Percentiles rank a stretch among this genome's conserved stretches.
Conservation (phyloP, 2,329 filamentous ascomycete genomes). For the Dothistroma septosporum region DNA sequence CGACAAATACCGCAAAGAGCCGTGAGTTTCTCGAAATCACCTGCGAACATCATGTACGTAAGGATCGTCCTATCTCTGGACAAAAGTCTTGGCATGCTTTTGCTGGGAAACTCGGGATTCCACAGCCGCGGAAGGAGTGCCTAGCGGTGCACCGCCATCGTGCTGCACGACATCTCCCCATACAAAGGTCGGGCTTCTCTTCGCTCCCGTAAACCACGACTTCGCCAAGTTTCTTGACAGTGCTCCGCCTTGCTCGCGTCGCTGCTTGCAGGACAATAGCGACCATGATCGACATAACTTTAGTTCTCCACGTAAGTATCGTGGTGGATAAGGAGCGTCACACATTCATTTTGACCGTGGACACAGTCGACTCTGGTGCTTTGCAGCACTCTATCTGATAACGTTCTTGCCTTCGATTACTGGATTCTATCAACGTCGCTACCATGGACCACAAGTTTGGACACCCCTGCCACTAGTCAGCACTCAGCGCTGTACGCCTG, state of each 20-base stretch:
- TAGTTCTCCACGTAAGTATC: not conserved
- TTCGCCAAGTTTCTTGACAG: not conserved
- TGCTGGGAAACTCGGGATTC: not conserved
- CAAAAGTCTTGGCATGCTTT: not conserved
- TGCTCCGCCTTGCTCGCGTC: not conserved
- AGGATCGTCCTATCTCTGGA: not conserved
- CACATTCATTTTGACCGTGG: not conserved
- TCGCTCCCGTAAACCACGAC: not conserved
- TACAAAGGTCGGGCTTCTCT: not conserved
- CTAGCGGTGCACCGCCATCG: not conserved
- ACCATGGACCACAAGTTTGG: not conserved
- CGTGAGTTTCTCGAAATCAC: not conserved
- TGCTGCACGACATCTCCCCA: not conserved
- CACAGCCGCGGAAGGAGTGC: not conserved
- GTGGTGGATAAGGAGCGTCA: not conserved
- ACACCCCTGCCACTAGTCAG: not conserved
- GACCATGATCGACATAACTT: not conserved
- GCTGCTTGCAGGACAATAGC: not conserved
- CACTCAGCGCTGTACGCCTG: not conserved
- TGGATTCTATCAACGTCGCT: not conserved
- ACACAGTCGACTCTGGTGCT: not conserved
- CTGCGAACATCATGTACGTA: not conserved
- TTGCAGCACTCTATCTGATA: not conserved
- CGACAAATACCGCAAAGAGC: not conserved
- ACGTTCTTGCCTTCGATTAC: constrained; percentile 1